Conservation (phyloP, 371 early-diverging fungal species). For the Apophysomyces elegans region DNA sequence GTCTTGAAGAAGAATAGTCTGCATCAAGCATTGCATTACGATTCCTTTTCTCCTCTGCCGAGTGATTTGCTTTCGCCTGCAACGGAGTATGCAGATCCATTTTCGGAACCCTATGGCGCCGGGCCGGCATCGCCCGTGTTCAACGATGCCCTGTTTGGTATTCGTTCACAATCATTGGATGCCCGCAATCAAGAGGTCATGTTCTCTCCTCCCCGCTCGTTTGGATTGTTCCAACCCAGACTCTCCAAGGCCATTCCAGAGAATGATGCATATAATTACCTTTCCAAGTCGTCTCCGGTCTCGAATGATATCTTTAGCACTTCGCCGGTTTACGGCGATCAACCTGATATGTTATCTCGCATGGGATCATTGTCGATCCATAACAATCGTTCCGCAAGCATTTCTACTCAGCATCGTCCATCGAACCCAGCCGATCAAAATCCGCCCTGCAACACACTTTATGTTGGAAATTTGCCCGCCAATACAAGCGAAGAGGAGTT, state of each 20-base stretch:
- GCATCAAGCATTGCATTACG: conserved; percentile 21
- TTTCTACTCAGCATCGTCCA: conserved; percentile 20
- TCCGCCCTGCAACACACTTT: conserved; percentile 91
- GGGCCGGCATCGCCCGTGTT: conserved; percentile 31
- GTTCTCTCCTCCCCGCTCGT: conserved; percentile 18
- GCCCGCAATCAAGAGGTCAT: conserved; percentile 17
- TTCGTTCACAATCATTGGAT: conserved; percentile 22
- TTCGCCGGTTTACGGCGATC: conserved; percentile 19
- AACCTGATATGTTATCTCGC: conserved; percentile 7
- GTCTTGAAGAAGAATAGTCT: conserved; percentile 17
- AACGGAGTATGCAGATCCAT: conserved; percentile 47
- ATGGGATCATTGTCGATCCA: conserved; percentile 24
- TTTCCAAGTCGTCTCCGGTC: conserved; percentile 27
- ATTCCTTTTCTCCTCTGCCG: conserved; percentile 52
- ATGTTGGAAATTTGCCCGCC: conserved; percentile 87
- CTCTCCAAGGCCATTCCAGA: conserved; percentile 2
- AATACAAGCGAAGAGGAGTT: conserved; percentile 85
- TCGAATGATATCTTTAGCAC: conserved; percentile 24
- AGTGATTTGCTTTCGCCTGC: conserved; percentile 59
- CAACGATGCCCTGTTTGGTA: conserved; percentile 16
- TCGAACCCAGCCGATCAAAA: conserved; percentile 80
- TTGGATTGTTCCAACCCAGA: conserved; percentile 11
- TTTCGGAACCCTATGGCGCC: conserved; percentile 36
- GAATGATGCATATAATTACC: conserved; percentile 18
- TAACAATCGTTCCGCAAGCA: conserved; percentile 21